Evolutionary conservation across 768 basidiomycete genomes (phyloP), one percentile per base, ranked within the genome.

Genomic region (Candolleomyces eurysporus): DNA sequence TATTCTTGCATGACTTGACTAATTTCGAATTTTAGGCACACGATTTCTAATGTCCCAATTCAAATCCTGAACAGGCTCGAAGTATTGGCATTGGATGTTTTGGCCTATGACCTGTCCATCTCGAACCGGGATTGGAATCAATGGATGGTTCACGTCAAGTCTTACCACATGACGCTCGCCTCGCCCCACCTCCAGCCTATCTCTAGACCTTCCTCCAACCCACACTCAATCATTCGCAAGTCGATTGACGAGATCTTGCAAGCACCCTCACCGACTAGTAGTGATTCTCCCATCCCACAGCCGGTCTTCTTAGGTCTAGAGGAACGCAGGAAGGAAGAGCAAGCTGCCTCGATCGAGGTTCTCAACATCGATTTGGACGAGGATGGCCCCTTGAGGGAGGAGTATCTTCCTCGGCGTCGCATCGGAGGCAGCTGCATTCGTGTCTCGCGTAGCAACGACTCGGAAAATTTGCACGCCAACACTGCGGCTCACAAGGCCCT

Each of bases 301-400:
- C 90, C 91, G 0, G 81, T 89, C 2, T 93, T 92, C 71, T 74
- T 91, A 42, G 87, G 89, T 17, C 67, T 91, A 36, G 90, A 90
- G 54, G 86, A 88, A 58, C 81, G 87, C 58, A 81, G 80, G 62
- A 78, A 75, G 63, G 83, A 77, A 78, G 63, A 75, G 82, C 68
- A 75, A 52, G 72, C 73, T 19, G 66, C 71, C 66, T 71, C 66
- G 13, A 73, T 79, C 55, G 86, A 88, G 61, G 78, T 81, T 3
- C 71, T 85, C 45, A 90, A 92, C 67, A 90, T 93, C 57, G 87
- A 93, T 73, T 77, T 93, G 48, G 91, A 93, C 65, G 88, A 91
- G 70, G 90, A 92, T 68, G 91, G 91, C 2, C 91, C 91, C 39
- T 78, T 93, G 54, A 78, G 90, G 54, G 89, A 91, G 68, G 91